These are phyloP conservation scores for Eimeria brunetti DNA, from an alignment of 169 alveolate genomes.

Conservation along the genomic window DNA sequence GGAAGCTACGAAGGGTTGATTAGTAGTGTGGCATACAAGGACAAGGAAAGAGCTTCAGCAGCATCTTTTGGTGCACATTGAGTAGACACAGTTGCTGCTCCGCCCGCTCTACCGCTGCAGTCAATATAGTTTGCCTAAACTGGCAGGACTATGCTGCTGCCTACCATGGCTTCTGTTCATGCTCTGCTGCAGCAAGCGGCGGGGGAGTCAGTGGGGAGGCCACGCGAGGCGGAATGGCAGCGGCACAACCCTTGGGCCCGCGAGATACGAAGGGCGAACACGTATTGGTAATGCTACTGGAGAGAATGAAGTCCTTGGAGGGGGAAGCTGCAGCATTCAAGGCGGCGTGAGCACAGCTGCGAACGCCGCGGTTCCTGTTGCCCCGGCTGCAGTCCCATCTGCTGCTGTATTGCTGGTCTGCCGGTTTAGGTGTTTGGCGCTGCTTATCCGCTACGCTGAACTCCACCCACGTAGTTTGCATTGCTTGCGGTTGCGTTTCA, in stretches of 20 bases:
- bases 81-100: neutral
- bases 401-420: neutral
- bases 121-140: neutral
- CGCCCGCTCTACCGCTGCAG: neutral
- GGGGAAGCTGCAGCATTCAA: constrained; percentile 52
- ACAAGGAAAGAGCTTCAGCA: neutral
- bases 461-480: neutral
- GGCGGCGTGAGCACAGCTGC: constrained; percentile 22
- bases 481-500: neutral
- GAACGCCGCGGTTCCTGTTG: neutral
- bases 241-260: constrained; percentile 20
- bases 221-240: constrained; percentile 25
- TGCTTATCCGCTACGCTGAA: neutral
- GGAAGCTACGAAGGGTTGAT: neutral
- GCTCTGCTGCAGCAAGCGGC: constrained; percentile 26
- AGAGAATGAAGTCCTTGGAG: constrained; percentile 71
- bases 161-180: neutral
- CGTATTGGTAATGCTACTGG: constrained; percentile 54
- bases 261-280: constrained; percentile 59
- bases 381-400: neutral
- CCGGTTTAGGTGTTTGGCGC: neutral
- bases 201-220: constrained; percentile 28
- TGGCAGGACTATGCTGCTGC: neutral
- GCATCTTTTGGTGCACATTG: neutral
- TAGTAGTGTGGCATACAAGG: neutral